phyloP scores from a whole-genome alignment of 2,329 filamentous ascomycete genomes.

The Colletotrichum euphorbiae region DNA sequence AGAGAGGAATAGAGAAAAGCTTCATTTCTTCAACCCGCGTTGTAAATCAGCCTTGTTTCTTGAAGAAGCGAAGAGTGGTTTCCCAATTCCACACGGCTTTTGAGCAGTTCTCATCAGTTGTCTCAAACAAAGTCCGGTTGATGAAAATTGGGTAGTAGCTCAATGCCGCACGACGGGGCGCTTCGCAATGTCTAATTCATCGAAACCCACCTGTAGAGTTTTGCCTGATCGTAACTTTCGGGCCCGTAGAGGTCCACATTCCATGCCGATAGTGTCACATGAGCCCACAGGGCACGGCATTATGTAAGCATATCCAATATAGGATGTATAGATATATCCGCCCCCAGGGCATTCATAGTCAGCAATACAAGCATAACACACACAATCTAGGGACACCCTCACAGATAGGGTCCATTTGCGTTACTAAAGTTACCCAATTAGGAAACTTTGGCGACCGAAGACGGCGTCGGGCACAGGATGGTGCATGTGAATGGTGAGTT shows the following conservation, averaged over 20 bases:
- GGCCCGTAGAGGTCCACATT: conserved; percentile 14
- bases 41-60: not conserved
- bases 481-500: conserved; percentile 13
- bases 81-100: not conserved
- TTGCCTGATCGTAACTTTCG: conserved; percentile 19
- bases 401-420: conserved; percentile 17
- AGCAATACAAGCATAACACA: too few relatives aligned
- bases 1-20: conserved; percentile 42
- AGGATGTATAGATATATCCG: too few relatives aligned
- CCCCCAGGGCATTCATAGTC: too few relatives aligned
- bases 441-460: conserved; percentile 12
- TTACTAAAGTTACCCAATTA: not conserved
- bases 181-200: conserved; percentile 25
- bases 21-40: not conserved
- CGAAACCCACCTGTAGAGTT: conserved; percentile 22
- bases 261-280: conserved; percentile 13
- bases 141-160: conserved; percentile 26
- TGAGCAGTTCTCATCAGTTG: not conserved
- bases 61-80: not conserved
- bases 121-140: not conserved
- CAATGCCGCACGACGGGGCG: conserved; percentile 16
- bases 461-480: not conserved
- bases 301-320: too few relatives aligned
- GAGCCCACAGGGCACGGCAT: too few relatives aligned
- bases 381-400: too few relatives aligned